Evolutionary conservation across 2,329 filamentous ascomycete species (phyloP).

Genomic region (Penicillium brasilianum): DNA sequence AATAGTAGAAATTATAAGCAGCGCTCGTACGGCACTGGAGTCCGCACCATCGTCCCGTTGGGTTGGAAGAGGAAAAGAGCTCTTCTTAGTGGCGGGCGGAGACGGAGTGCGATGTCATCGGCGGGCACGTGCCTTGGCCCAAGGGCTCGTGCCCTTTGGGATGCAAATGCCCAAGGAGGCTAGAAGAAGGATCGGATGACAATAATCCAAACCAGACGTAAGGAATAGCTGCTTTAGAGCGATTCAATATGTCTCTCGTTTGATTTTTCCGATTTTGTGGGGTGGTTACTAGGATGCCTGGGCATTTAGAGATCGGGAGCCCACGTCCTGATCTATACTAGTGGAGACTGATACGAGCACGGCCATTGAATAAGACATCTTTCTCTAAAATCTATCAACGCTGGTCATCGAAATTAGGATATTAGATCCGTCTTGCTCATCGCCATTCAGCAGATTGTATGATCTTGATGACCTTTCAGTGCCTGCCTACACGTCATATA

Average conservation of each 20-base stretch:
- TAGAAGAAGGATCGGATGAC: not conserved
- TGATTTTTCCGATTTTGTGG: not conserved
- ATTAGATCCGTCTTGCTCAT: not conserved
- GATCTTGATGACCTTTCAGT: not conserved
- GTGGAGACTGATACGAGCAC: not conserved
- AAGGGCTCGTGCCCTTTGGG: constrained; percentile 5
- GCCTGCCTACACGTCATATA: not conserved
- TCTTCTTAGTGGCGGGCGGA: constrained; percentile 24
- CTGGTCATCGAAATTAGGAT: not conserved
- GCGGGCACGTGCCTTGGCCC: constrained; percentile 23
- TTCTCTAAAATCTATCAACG: not conserved
- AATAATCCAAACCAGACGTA: no score
- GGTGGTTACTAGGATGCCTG: not conserved
- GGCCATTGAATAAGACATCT: not conserved
- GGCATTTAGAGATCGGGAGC: not conserved
- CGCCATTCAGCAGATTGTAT: not conserved
- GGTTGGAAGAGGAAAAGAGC: constrained; percentile 17
- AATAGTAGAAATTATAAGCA: not conserved
- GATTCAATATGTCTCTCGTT: not conserved
- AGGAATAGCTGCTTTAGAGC: not conserved
- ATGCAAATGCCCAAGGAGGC: not conserved
- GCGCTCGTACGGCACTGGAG: constrained; percentile 13
- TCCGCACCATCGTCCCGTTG: constrained; percentile 9
- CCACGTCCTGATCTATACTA: not conserved
- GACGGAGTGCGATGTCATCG: constrained; percentile 27